Evolutionary conservation across 495 filamentous ascomycete species (phyloP).

Genomic region (Evansstolkia leycettana): DNA sequence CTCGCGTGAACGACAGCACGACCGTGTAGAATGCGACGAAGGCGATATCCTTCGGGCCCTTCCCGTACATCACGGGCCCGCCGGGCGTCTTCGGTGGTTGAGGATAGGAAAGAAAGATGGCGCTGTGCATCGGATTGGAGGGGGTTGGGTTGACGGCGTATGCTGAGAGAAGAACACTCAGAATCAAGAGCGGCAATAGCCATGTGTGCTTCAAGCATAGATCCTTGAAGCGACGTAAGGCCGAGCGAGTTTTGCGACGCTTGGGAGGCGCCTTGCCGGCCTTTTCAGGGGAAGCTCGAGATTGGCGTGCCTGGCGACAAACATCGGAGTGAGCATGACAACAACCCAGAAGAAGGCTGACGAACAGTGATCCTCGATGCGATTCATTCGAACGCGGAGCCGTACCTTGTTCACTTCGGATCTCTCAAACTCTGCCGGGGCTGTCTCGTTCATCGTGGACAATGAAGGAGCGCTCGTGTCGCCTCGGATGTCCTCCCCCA

Average conservation of each 20-base stretch:
- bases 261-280: conserved; percentile 29
- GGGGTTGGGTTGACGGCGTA: conserved; percentile 71
- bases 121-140: conserved; percentile 72
- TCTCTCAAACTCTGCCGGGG: conserved; percentile 29
- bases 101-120: conserved; percentile 89
- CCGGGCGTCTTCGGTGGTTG: conserved; percentile 43
- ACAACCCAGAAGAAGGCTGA: no score
- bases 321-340: conserved; percentile 3
- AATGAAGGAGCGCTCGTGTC: conserved; percentile 40
- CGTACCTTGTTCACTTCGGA: conserved; percentile 30
- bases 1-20: conserved; percentile 83
- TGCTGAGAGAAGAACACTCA: conserved; percentile 47
- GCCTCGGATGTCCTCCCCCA: conserved; percentile 39
- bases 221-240: conserved; percentile 53
- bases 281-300: conserved; percentile 16
- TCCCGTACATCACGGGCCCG: conserved; percentile 68
- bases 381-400: neutral
- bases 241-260: conserved; percentile 41
- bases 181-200: conserved; percentile 64
- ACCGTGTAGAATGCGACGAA: conserved; percentile 88
- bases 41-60: conserved; percentile 70
- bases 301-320: conserved; percentile 10
- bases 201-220: conserved; percentile 63
- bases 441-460: conserved; percentile 38
- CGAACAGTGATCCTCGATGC: no score